These are phyloP conservation scores for Saccharomyces cerevisiae DNA, from an alignment of 805 yeast species.

Conservation along the genomic window DNA sequence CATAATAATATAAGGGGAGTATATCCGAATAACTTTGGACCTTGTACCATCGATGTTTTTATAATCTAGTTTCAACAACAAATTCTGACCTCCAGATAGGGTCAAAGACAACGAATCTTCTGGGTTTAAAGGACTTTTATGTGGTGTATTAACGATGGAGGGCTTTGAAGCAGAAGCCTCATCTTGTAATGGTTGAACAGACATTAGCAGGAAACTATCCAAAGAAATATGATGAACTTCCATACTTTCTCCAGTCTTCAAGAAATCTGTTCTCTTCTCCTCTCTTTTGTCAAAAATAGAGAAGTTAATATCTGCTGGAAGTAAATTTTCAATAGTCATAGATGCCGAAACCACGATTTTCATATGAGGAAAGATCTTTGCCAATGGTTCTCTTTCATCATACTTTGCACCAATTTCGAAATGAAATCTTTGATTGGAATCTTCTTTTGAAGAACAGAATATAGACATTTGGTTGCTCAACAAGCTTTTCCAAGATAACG, in stretches of 20 bases:
- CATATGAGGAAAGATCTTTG: constrained; percentile 78
- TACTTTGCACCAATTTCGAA: constrained; percentile 66
- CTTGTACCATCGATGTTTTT: constrained; percentile 41
- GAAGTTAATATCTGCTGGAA: constrained; percentile 76
- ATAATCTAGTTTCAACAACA: constrained; percentile 61
- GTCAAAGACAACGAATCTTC: constrained; percentile 48
- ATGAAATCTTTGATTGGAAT: constrained; percentile 41
- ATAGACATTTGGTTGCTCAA: constrained; percentile 44
- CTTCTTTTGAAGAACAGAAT: constrained; percentile 46
- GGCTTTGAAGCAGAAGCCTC: constrained; percentile 31
- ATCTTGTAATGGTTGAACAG: constrained; percentile 52
- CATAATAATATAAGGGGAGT: constrained; percentile 74
- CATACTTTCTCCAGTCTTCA: constrained; percentile 58
- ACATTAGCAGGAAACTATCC: constrained; percentile 59
- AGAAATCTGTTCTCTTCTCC: constrained; percentile 55
- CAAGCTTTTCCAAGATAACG: constrained; percentile 58
- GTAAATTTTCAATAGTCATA: constrained; percentile 67
- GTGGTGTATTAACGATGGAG: constrained; percentile 40
- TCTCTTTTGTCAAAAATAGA: constrained; percentile 68
- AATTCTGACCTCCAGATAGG: constrained; percentile 56
- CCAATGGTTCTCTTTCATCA: constrained; percentile 60
- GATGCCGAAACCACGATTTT: constrained; percentile 74
- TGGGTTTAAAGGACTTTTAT: constrained; percentile 43
- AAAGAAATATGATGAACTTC: constrained; percentile 76
- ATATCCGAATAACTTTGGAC: constrained; percentile 57